Conservation (phyloP, 2,329 filamentous ascomycete species). For the Botrytis cinerea region DNA sequence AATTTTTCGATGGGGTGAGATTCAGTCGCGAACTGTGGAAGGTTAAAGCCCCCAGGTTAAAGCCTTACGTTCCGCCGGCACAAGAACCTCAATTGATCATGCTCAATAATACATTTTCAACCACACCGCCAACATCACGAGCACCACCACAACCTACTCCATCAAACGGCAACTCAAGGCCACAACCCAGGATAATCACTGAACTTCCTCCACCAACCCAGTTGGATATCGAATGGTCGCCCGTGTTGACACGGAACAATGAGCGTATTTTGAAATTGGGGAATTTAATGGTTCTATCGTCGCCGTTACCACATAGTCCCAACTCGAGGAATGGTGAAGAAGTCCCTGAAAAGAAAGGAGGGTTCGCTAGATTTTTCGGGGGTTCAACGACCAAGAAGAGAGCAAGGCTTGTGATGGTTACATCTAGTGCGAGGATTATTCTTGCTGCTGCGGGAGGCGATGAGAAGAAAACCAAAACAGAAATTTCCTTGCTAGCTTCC, state of each 20-base stretch:
- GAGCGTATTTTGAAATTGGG: constrained; percentile 94
- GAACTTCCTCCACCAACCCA: constrained; percentile 96
- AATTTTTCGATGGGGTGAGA: constrained; percentile 85
- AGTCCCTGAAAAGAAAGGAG: constrained; percentile 87
- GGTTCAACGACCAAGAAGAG: constrained; percentile 89
- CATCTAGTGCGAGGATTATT: constrained; percentile 85
- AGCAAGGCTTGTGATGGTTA: constrained; percentile 91
- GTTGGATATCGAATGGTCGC: constrained; percentile 97
- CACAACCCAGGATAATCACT: constrained; percentile 81
- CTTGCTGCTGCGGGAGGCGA: constrained; percentile 89
- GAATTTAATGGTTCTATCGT: constrained; percentile 81
- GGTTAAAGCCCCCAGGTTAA: constrained; percentile 82
- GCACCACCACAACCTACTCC: constrained; percentile 42
- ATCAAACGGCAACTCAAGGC: constrained; percentile 50
- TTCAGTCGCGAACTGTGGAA: constrained; percentile 90
- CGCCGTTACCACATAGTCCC: constrained; percentile 73
- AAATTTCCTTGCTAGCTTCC: constrained; percentile 77
- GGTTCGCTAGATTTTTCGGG: constrained; percentile 91
- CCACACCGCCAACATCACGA: constrained; percentile 38
- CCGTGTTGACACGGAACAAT: constrained; percentile 85
- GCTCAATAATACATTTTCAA: constrained; percentile 55
- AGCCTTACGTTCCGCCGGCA: constrained; percentile 76
- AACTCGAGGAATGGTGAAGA: constrained; percentile 71
- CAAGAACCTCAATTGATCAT: constrained; percentile 76
- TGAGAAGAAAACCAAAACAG: constrained; percentile 92